Percentiles rank a stretch among this genome's conserved stretches.
Evolutionary conservation across 129 eudicot genomes (phyloP).

Genomic region (Flaveria trinervia): DNA sequence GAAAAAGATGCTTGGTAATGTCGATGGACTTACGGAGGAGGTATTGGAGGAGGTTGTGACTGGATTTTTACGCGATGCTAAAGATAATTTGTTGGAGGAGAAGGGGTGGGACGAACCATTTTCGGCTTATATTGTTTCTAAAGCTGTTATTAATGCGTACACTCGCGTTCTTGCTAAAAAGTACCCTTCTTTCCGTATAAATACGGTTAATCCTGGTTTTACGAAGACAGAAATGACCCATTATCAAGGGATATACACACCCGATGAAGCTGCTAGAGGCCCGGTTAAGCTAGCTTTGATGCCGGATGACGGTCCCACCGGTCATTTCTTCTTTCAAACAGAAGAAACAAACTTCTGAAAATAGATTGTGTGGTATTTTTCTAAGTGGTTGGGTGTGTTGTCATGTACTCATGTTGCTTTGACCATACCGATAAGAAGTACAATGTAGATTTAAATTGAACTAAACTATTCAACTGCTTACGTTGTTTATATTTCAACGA

Average conservation of each 20-base stretch:
- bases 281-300: slow-evolving; percentile 27
- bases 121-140: slow-evolving; percentile 28
- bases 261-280: slow-evolving; percentile 31
- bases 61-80: slow-evolving; percentile 24
- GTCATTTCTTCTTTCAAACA: slow-evolving; percentile 31
- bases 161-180: slow-evolving; percentile 29
- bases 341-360: slow-evolving; percentile 27
- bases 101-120: slow-evolving; percentile 34
- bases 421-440: no score
- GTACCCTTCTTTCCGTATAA: slow-evolving; percentile 30
- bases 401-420: no score
- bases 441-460: no score
- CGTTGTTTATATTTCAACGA: no score
- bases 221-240: slow-evolving; percentile 23
- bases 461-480: no score
- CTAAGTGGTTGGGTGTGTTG: no score
- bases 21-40: slow-evolving; percentile 25
- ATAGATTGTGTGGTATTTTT: no score
- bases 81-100: slow-evolving; percentile 19
- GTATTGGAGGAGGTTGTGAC: slow-evolving; percentile 24
- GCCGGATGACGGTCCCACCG: slow-evolving; percentile 22
- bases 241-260: slow-evolving; percentile 29
- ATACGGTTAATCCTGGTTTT: slow-evolving; percentile 27
- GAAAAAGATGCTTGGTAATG: slow-evolving; percentile 14
- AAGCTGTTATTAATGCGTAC: slow-evolving; percentile 25